Evolutionary conservation across 2,329 filamentous ascomycete genomes (phyloP), one percentile per base, ranked within the genome.

Genomic region (Elsinoe ampelina): DNA sequence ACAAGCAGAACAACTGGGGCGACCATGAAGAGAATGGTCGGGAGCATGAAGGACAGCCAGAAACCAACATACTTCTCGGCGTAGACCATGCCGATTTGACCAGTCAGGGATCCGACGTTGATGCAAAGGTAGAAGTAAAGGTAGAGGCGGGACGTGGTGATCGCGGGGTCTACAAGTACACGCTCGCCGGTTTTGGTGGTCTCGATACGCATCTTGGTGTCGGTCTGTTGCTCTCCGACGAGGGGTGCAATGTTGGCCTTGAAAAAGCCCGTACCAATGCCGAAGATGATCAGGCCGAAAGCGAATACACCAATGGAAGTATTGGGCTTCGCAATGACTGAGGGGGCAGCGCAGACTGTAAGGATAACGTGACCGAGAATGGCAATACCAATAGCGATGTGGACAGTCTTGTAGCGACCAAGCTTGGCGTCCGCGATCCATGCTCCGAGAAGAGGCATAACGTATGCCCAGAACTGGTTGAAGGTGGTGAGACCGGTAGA

Each of bases 181-280:
- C 72, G 69, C 63, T 76, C 73, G 50, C 74, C 73, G 64, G 59
- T 70, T 63, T 73, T 63, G 39, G 71, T 52, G 1, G 64, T 67
- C 58, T 68, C 72, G 57, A 77, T 64, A 52, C 70, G 71, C 20
- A 72, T 70, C 20, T 65, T 70, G 19, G 67, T 72, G n/a, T 68
- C 68, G 6, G 66, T 67, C 50, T 76, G 73, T 62, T 77, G 75
- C 60, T 77, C 75, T 7, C 74, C 75, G 57, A 77, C 76, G 26
- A 77, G 61, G 2, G 75, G 75, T 8, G 72, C 72, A 42, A 91
- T 86, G 66, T 91, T 91, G 61, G 84, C 81, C 75, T 91, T 92
- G 80, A 91, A 89, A 65, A 87, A 85, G 60, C 87, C 87, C 1
- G 86, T 88, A 42, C 87, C 87, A 30, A 88, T 69, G n/a, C 85